phyloP scores from a whole-genome alignment of 1,284 basidiomycete genomes.

The Ganoderma meredithae region DNA sequence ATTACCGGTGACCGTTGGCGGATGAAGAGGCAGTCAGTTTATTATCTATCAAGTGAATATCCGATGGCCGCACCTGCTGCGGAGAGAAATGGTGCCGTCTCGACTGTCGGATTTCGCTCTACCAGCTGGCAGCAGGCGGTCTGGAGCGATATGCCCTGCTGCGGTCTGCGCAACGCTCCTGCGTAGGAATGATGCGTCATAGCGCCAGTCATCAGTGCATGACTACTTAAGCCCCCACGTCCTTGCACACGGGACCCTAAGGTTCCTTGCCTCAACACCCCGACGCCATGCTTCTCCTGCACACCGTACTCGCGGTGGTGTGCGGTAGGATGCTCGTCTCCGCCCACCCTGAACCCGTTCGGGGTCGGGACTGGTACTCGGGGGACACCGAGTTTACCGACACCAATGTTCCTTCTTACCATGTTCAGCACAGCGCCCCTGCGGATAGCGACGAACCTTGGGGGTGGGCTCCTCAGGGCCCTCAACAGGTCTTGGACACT shows the following conservation, averaged over 20 bases:
- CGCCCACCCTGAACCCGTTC: conserved; percentile 19
- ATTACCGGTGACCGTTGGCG: neutral
- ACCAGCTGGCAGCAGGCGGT: neutral
- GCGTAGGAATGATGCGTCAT: conserved; percentile 19
- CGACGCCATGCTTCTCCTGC: conserved; percentile 30
- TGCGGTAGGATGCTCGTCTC: conserved; percentile 34
- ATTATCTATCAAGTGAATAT: neutral
- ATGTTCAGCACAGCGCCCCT: neutral
- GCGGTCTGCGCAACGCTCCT: conserved; percentile 26
- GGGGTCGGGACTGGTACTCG: conserved; percentile 10
- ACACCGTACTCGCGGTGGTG: conserved; percentile 34
- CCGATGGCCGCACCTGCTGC: conserved; percentile 11
- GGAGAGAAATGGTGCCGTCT: conserved; percentile 15
- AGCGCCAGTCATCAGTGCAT: neutral
- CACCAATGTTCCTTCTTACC: conserved; percentile 4
- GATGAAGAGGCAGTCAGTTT: neutral
- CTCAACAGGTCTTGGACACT: conserved; percentile 19
- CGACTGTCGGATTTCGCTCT: conserved; percentile 4
- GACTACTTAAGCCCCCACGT: conserved; percentile 13
- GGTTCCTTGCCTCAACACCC: conserved; percentile 18
- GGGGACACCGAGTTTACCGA: conserved; percentile 10
- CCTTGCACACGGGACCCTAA: conserved; percentile 7
- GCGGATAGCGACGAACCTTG: conserved; percentile 5
- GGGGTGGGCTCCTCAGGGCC: conserved; percentile 14
- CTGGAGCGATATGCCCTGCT: conserved; percentile 22